These are phyloP conservation scores for Cercospora brassicicola DNA, from an alignment of 2,329 filamentous ascomycete species.

Conservation along the genomic window DNA sequence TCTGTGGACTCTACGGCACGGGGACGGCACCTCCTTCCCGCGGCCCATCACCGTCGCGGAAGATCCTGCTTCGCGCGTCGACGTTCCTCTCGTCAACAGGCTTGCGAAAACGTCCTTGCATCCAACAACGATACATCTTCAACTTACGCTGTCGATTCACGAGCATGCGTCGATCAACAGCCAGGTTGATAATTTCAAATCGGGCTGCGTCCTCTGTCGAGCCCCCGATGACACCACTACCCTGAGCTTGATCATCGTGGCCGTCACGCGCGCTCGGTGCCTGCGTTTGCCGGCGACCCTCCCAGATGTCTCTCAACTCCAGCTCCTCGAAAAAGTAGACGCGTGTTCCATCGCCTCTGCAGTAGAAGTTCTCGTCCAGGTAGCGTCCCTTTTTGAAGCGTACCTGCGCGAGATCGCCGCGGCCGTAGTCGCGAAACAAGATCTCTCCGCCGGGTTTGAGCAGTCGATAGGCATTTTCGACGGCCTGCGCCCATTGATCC, in stretches of 20 bases:
- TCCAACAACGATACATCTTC: constrained; percentile 99
- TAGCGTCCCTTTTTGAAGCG: constrained; percentile 94
- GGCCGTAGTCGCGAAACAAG: constrained; percentile 93
- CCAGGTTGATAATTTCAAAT: constrained; percentile 74
- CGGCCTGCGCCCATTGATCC: constrained; percentile 76
- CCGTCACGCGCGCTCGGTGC: background rate
- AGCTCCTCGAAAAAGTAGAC: constrained; percentile 96
- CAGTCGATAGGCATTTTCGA: constrained; percentile 76
- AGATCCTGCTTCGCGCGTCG: background rate
- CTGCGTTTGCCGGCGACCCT: constrained; percentile 41
- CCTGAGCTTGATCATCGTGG: constrained; percentile 23
- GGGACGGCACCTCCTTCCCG: background rate
- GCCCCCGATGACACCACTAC: background rate
- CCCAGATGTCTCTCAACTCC: constrained; percentile 79
- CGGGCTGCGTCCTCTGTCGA: background rate
- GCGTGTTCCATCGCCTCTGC: constrained; percentile 88
- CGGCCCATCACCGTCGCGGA: background rate
- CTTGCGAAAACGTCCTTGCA: constrained; percentile 80
- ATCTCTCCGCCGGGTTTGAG: constrained; percentile 92
- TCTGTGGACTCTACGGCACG: background rate
- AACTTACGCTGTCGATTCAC: constrained; percentile 87
- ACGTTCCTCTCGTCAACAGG: constrained; percentile 22
- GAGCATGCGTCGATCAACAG: constrained; percentile 81
- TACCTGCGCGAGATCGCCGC: constrained; percentile 93
- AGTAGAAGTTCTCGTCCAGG: constrained; percentile 95